These are phyloP conservation scores for Vaccinium myrtillus DNA, from an alignment of 148 eudicot species.

Conservation along the genomic window DNA sequence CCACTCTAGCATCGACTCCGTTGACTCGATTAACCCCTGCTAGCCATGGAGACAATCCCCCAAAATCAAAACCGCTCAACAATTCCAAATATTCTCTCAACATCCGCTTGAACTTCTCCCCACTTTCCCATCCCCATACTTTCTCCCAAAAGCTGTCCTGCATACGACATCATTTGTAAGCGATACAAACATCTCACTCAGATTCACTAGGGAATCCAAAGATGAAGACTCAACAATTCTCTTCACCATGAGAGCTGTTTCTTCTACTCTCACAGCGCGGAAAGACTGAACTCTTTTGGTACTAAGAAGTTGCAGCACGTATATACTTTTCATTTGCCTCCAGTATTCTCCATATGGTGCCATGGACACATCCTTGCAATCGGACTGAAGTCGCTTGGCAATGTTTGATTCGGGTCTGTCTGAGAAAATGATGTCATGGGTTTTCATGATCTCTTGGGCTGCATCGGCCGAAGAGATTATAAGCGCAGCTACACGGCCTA, in stretches of 20 bases:
- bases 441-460: slow-evolving; percentile 22
- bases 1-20: slow-evolving; percentile 25
- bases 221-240: neutral
- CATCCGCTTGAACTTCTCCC: neutral
- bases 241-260: neutral
- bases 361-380: neutral
- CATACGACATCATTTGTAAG: neutral
- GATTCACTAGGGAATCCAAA: neutral
- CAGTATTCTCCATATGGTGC: slow-evolving; percentile 6
- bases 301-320: neutral
- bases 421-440: slow-evolving; percentile 34
- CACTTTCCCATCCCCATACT: neutral
- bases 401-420: slow-evolving; percentile 23
- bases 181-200: neutral
- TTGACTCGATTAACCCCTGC: slow-evolving; percentile 27
- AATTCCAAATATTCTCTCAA: slow-evolving; percentile 23
- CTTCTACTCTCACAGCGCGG: slow-evolving; percentile 4
- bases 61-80: slow-evolving; percentile 21
- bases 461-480: neutral
- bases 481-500: too few relatives aligned
- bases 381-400: neutral
- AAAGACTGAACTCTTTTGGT: neutral
- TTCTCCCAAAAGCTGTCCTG: neutral
- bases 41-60: slow-evolving; percentile 40
- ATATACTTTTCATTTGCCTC: slow-evolving; percentile 11